A percentile compares a stretch with the other conserved stretches of the same genome.
Conservation (phyloP, 179 eudicot genomes). For the Corrigiola litoralis region DNA sequence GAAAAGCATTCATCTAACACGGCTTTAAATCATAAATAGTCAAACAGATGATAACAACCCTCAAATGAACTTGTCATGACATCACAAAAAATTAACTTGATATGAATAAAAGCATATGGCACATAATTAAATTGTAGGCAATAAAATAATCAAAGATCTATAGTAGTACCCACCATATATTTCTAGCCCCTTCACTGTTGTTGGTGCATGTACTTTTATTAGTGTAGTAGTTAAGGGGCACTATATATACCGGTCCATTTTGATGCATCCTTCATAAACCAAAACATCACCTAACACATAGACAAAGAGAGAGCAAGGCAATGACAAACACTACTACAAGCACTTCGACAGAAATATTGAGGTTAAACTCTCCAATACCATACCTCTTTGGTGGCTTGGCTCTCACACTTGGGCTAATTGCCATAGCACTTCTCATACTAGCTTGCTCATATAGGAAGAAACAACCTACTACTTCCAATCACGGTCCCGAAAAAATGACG, state of each 20-base stretch:
- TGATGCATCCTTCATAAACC: background rate
- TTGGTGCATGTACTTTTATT: background rate
- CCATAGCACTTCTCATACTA: conserved; percentile 27
- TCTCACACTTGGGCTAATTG: conserved; percentile 26
- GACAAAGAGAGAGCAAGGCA: background rate
- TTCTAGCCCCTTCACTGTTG: background rate
- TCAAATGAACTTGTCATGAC: background rate
- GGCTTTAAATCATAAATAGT: background rate
- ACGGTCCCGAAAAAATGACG: background rate
- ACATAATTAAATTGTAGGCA: background rate
- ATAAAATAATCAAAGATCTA: background rate
- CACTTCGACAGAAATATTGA: conserved; percentile 7
- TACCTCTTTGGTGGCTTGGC: conserved; percentile 41
- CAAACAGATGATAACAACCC: background rate
- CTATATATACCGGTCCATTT: conserved; percentile 8
- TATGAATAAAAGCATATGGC: background rate
- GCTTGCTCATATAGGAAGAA: conserved; percentile 26
- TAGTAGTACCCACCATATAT: background rate
- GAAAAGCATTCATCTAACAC: background rate
- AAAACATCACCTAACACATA: background rate
- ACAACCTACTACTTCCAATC: background rate
- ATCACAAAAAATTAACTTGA: background rate
- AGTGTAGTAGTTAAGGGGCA: background rate
- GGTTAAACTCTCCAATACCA: conserved; percentile 38
- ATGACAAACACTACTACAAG: conserved; percentile 5